Base-by-base conservation (phyloP, 352 stramenopile genomes). In the Phytopythium boreale region DNA sequence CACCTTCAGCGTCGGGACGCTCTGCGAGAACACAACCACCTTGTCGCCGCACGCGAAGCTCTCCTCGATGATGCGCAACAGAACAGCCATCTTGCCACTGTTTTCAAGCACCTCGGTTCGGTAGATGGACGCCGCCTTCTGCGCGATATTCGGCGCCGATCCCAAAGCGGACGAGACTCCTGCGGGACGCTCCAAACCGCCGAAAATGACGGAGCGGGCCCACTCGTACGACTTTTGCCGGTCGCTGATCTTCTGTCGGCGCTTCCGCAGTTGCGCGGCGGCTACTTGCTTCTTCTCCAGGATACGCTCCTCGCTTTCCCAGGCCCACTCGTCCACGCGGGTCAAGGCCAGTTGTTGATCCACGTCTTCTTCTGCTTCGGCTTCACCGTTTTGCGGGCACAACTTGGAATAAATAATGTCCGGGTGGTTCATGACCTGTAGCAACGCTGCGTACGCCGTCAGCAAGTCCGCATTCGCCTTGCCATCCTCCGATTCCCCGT, bases 401-500 rank as follows among this genome's bases (percentile, higher is more conserved):
- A 95, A 62, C 59, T 91, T 91, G 44, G 69, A 69, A 65, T 90
- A 82, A 58, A 95, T 91, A 71, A 95, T 89, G 61, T 96, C 88
- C 9, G 88, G 88, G 57, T 96, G 88, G 59, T 96, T 96, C 78
- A 96, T 93, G 22, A 96, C 85, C 59, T 93, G 83, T 15, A 95
- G 67, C 46, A 93, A 64, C 59, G 84, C 76, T 14, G 88, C 73
- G 50, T 95, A 96, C 12, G 87, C 84, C 15, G 84, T 89, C 46
- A 96, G 76, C 31, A 95, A 72, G 58, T 93, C 88, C 37, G 76
- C 75, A 15, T 69, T 73, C 39, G 70, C 74, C 31, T 76, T 77
- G 22, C 71, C 66, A 34, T 74, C 63, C 7, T 49, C 63, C 15
- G 58, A 53, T n/a, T 86, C 71, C 31, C 69, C 68, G 47, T 87